Base-by-base conservation (phyloP, 2,329 filamentous ascomycete genomes). In the Aaosphaeria arxii region DNA sequence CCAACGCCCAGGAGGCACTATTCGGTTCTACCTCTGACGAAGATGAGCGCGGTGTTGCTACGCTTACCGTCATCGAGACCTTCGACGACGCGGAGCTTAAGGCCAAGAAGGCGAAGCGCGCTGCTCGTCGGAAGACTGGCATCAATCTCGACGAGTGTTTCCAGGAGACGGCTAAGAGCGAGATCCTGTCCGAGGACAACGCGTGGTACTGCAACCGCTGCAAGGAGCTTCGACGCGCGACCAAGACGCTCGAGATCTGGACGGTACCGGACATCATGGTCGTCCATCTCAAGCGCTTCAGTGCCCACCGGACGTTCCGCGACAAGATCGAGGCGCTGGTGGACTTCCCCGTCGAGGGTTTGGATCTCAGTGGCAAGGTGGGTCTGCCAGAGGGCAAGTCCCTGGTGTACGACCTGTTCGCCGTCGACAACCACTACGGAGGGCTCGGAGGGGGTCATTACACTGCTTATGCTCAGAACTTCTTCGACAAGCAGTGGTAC, bases 141-240 rank as follows among this genome's bases (percentile, higher is more conserved):
- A 86, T 96, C 55, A 86, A 85, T 1, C 78, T 99, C 4, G 87
- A 94, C 24, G 91, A 96, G 59, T 99, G 94, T 65, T 81, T 99
- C 46, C 87, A 91, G 50, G 94, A 97, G 70, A 97, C 96, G 58
- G 89, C 94, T 64, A 92, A 92, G 66, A 88, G 91, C 51, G 94
- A 99, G 71, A 85, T 96, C 11, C 77, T 99, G 4, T 96, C 92
- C 0, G 90, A 96, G 67, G 88, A 95, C 64, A 95, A 99, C 67
- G 92, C 90, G 51, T 99, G 94, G 94, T 97, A 95, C 67, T 99
- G 94, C 65, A 92, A 90, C 48, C 84, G 90, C 30, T 99, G 94
- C 79, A 97, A 97, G 69, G 89, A 96, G 61, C 87, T 95, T 62
- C 85, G 90, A 11, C 86, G 90, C 51, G 94, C 94, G 17, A 91